A percentile compares a stretch with the other conserved stretches of the same genome.
phyloP scores from a whole-genome alignment of 768 basidiomycete species.

The Termitomyces sp. region DNA sequence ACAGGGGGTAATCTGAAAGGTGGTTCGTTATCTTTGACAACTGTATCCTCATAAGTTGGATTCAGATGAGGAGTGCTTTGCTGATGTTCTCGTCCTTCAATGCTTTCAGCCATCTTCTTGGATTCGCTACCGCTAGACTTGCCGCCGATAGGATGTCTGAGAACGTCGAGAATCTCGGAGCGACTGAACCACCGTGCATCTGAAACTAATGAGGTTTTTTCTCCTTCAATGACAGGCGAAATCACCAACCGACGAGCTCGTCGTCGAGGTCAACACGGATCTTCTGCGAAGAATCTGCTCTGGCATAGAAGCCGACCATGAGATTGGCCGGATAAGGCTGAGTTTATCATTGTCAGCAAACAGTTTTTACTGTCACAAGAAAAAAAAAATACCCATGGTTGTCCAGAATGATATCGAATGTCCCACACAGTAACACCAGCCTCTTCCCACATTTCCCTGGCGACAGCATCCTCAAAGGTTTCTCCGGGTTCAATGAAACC shows the following conservation, averaged over 20 bases:
- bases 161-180: constrained; percentile 58
- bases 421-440: constrained; percentile 86
- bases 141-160: constrained; percentile 51
- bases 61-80: constrained; percentile 9
- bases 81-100: constrained; percentile 27
- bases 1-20: constrained; percentile 71
- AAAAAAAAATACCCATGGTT: constrained; percentile 64
- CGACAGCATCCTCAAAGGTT: constrained; percentile 89
- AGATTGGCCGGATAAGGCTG: constrained; percentile 89
- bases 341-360: neutral
- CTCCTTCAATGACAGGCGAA: neutral
- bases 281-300: constrained; percentile 64
- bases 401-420: constrained; percentile 78
- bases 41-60: constrained; percentile 15
- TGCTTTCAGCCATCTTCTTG: constrained; percentile 37
- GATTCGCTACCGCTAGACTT: constrained; percentile 42
- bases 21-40: constrained; percentile 31
- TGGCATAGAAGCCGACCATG: constrained; percentile 88
- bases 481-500: constrained; percentile 96
- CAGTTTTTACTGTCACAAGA: neutral
- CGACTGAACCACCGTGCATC: constrained; percentile 90
- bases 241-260: constrained; percentile 76
- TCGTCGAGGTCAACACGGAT: constrained; percentile 89
- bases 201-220: constrained; percentile 20
- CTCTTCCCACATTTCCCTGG: constrained; percentile 94